A percentile compares a stretch with the other conserved stretches of the same genome.
phyloP scores from a whole-genome alignment of 1,139 yeast species.

The Geotrichum reessii region DNA sequence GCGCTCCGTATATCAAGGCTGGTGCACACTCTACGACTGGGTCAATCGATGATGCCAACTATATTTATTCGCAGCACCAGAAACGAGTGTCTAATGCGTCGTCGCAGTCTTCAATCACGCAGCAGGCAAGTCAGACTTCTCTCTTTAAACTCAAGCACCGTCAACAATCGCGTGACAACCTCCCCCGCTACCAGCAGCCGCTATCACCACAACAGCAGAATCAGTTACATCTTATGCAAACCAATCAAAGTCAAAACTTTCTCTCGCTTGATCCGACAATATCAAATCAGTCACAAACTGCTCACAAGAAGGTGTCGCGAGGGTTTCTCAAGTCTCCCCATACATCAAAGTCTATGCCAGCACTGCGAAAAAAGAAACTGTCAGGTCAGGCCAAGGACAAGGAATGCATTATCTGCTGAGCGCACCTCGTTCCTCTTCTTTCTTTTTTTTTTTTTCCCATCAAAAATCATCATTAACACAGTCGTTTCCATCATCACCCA shows the following conservation, averaged over 20 bases:
- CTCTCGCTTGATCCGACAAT: constrained; percentile 7
- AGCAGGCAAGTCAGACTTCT: neutral
- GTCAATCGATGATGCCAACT: constrained; percentile 16
- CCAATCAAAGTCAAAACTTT: neutral
- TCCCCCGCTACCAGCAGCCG: constrained; percentile 10
- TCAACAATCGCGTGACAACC: constrained; percentile 7
- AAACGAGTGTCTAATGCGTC: constrained; percentile 9
- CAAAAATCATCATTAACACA: neutral
- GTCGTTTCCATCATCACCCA: neutral
- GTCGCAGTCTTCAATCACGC: constrained; percentile 1
- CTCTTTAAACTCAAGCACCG: constrained; percentile 12
- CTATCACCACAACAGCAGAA: constrained; percentile 6
- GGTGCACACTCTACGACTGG: constrained; percentile 13
- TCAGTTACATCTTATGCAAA: neutral
- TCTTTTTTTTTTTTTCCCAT: neutral
- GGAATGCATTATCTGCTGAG: constrained; percentile 18
- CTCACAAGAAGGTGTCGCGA: constrained; percentile 2
- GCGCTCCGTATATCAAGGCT: neutral
- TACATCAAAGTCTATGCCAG: constrained; percentile 17
- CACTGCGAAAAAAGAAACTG: constrained; percentile 10
- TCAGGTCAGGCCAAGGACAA: constrained; percentile 1
- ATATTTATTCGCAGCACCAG: constrained; percentile 2
- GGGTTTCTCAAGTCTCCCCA: constrained; percentile 10
- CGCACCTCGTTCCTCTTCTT: neutral
- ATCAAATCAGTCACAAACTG: constrained; percentile 7